These are phyloP conservation scores for Aspergillus sp. DNA, from an alignment of 2,329 filamentous ascomycete species.

Conservation along the genomic window DNA sequence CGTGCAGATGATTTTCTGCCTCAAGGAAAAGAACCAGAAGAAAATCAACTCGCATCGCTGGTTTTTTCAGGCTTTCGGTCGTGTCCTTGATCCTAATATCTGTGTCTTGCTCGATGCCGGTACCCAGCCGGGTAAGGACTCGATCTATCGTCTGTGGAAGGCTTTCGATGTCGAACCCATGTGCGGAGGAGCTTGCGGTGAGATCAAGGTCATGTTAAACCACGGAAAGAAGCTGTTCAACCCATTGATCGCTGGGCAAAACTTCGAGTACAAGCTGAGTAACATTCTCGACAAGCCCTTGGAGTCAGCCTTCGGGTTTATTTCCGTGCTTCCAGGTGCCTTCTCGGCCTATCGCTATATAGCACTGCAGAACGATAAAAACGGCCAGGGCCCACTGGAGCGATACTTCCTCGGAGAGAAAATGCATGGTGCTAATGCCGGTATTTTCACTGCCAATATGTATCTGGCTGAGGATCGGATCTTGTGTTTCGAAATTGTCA, in stretches of 20 bases:
- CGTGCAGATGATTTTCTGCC: conserved; percentile 93
- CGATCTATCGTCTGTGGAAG: conserved; percentile 98
- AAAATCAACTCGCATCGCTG: conserved; percentile 99
- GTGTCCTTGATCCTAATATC: conserved; percentile 90
- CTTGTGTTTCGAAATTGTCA: conserved; percentile 74
- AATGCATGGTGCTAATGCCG: conserved; percentile 87
- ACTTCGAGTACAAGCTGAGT: conserved; percentile 99
- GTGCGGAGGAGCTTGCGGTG: conserved; percentile 95
- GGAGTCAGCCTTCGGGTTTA: conserved; percentile 97
- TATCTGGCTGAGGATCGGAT: conserved; percentile 54
- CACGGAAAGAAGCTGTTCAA: conserved; percentile 87
- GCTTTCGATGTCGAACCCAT: conserved; percentile 97
- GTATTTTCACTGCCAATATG: conserved; percentile 92
- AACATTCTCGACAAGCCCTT: conserved; percentile 98
- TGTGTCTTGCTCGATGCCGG: conserved; percentile 95
- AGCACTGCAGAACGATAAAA: conserved; percentile 94
- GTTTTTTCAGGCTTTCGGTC: conserved; percentile 98
- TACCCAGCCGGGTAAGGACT: conserved; percentile 89
- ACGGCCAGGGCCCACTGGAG: conserved; percentile 84
- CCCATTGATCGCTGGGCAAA: conserved; percentile 91
- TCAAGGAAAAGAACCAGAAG: conserved; percentile 99
- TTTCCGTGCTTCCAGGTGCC: conserved; percentile 91
- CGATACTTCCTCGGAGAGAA: conserved; percentile 98
- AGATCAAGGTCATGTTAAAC: conserved; percentile 96
- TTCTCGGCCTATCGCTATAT: conserved; percentile 98